Evolutionary conservation across 208 protist genomes (phyloP).

Genomic region (Wallacemonas collosoma): DNA sequence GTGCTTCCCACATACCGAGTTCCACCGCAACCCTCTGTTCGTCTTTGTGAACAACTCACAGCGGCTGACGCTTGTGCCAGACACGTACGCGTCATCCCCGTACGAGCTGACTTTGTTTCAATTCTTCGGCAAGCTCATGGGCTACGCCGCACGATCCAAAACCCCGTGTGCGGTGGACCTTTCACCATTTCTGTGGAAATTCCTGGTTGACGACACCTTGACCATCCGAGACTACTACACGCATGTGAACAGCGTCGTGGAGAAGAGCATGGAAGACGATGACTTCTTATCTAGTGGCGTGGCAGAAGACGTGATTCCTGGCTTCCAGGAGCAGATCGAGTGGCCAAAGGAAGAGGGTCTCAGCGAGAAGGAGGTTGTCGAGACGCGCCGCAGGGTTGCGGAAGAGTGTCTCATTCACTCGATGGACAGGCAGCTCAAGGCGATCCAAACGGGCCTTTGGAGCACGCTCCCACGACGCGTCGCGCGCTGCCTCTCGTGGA

Average conservation of each 20-base stretch:
- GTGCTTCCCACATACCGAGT: conserved; percentile 83
- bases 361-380: conserved; percentile 28
- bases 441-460: conserved; percentile 83
- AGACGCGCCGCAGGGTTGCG: conserved; percentile 58
- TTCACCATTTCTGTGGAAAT: conserved; percentile 92
- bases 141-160: conserved; percentile 66
- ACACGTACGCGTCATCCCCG: conserved; percentile 64
- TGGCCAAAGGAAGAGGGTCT: conserved; percentile 31
- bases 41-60: conserved; percentile 85
- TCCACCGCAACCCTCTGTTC: conserved; percentile 87
- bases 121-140: conserved; percentile 93
- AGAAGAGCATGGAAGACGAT: conserved; percentile 75
- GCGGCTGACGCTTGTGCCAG: conserved; percentile 82
- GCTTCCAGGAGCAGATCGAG: conserved; percentile 53
- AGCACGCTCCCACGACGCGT: conserved; percentile 76
- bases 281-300: conserved; percentile 80
- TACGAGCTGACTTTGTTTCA: conserved; percentile 83
- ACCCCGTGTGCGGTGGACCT: conserved; percentile 85
- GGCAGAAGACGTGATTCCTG: conserved; percentile 85
- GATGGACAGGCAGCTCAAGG: conserved; percentile 85
- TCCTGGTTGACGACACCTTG: conserved; percentile 84
- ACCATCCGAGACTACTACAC: conserved; percentile 86
- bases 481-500: conserved; percentile 86
- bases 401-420: conserved; percentile 87
- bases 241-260: conserved; percentile 87